Conservation (phyloP, 768 basidiomycete genomes). For the Rhodotorula toruloides region DNA sequence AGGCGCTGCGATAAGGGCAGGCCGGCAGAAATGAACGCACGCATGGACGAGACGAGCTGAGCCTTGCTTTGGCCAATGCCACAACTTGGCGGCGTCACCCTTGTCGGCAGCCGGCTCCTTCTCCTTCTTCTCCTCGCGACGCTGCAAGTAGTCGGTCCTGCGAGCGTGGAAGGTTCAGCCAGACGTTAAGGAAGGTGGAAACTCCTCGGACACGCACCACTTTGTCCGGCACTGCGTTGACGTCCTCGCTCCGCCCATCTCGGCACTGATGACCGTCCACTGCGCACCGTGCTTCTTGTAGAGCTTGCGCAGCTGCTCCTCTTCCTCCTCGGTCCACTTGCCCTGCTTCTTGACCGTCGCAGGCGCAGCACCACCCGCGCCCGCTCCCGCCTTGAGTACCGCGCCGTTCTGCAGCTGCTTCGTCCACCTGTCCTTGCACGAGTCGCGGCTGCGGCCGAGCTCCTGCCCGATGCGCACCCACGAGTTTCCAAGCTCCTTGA, state of each 20-base stretch:
- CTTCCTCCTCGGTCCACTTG: conserved; percentile 16
- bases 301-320: conserved; percentile 6
- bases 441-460: not conserved
- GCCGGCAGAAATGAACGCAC: conserved; percentile 1
- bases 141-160: conserved; percentile 13
- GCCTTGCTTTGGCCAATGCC: not conserved
- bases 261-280: conserved; percentile 5
- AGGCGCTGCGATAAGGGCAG: not conserved
- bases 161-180: not conserved
- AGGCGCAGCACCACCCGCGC: not conserved
- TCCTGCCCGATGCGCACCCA: conserved; percentile 21
- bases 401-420: conserved; percentile 11
- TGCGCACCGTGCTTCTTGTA: not conserved
- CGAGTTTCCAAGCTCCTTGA: conserved; percentile 11
- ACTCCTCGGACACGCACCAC: conserved; percentile 17
- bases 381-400: not conserved
- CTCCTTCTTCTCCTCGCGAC: conserved; percentile 1
- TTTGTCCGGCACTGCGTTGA: conserved; percentile 33
- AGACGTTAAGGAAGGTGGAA: not conserved
- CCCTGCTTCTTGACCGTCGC: conserved; percentile 1
- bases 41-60: conserved; percentile 18
- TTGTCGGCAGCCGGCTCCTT: no score
- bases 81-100: not conserved
- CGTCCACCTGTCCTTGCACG: conserved; percentile 29
- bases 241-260: conserved; percentile 17